phyloP scores from a whole-genome alignment of 2,329 filamentous ascomycete species.

The Fusarium albosuccineum region DNA sequence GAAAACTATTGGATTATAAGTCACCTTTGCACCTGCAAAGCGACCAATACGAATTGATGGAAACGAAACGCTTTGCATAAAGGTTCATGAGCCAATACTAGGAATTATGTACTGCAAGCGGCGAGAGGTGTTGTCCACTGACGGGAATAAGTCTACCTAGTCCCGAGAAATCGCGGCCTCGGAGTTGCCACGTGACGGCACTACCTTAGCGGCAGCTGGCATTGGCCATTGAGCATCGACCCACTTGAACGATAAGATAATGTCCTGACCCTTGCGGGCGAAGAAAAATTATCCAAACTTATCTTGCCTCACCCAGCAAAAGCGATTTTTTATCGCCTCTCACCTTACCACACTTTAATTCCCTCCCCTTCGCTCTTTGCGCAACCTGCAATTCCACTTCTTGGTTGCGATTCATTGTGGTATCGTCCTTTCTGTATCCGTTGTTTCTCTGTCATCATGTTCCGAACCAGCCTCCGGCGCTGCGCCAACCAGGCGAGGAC shows the following conservation, averaged over 20 bases:
- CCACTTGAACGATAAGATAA: slow-evolving; percentile 13
- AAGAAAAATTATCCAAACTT: slow-evolving; percentile 9
- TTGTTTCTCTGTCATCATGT: slow-evolving; percentile 45
- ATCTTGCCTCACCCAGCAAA: slow-evolving; percentile 8
- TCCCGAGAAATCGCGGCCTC: background rate
- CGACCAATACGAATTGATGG: background rate
- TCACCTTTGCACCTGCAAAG: background rate
- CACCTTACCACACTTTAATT: slow-evolving; percentile 28
- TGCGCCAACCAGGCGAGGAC: slow-evolving; percentile 54
- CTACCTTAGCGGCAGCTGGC: slow-evolving; percentile 4
- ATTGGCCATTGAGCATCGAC: no score
- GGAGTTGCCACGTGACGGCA: slow-evolving; percentile 21
- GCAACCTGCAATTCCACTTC: slow-evolving; percentile 17
- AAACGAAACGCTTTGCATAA: background rate
- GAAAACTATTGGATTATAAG: background rate
- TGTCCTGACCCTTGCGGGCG: background rate
- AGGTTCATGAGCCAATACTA: background rate
- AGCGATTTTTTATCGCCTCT: slow-evolving; percentile 36
- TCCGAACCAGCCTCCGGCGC: slow-evolving; percentile 55
- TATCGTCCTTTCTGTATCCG: slow-evolving; percentile 18
- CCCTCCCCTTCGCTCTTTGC: slow-evolving; percentile 17
- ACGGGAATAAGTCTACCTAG: background rate
- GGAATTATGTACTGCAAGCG: no score
- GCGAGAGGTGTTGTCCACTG: no score
- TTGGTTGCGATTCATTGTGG: slow-evolving; percentile 18